Conservation (phyloP, 257 asterid species). For the Voacanga thouarsii region DNA sequence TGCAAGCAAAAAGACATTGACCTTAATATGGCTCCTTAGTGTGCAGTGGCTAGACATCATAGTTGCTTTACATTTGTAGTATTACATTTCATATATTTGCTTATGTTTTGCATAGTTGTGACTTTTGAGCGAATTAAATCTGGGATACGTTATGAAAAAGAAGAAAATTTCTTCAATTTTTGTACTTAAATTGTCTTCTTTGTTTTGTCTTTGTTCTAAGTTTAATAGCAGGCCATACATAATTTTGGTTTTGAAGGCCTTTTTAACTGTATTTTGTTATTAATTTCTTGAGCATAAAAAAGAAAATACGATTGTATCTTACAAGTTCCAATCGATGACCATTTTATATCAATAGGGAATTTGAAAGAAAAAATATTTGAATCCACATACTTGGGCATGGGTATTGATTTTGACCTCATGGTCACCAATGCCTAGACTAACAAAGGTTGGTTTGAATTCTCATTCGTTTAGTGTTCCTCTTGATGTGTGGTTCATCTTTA, state of each 20-base stretch:
- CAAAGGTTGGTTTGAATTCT: slow-evolving; percentile 86
- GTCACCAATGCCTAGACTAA: slow-evolving; percentile 95
- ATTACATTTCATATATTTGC: too few relatives aligned
- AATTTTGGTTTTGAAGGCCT: slow-evolving; percentile 51
- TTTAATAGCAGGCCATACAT: slow-evolving; percentile 61
- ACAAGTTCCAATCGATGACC: slow-evolving; percentile 77
- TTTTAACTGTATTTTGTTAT: slow-evolving; percentile 37
- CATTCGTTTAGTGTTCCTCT: slow-evolving; percentile 15
- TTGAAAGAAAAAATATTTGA: too few relatives aligned
- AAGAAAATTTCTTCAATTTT: slow-evolving; percentile 9
- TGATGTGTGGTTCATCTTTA: slow-evolving; percentile 3
- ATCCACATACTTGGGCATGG: slow-evolving; percentile 90
- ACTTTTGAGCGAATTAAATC: too few relatives aligned
- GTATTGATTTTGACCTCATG: slow-evolving; percentile 95
- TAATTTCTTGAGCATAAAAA: slow-evolving; percentile 40
- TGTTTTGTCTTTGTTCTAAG: slow-evolving; percentile 26
- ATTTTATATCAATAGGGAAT: slow-evolving; percentile 86
- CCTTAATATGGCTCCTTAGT: too few relatives aligned
- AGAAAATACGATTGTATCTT: slow-evolving; percentile 77
- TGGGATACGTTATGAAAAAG: too few relatives aligned
- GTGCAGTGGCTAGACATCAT: too few relatives aligned
- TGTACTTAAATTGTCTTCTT: slow-evolving; percentile 19
- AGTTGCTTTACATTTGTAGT: too few relatives aligned
- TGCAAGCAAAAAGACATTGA: too few relatives aligned
- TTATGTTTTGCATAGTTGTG: too few relatives aligned